These are phyloP conservation scores for Mitragyna speciosa DNA, from an alignment of 257 asterid species.

Conservation along the genomic window DNA sequence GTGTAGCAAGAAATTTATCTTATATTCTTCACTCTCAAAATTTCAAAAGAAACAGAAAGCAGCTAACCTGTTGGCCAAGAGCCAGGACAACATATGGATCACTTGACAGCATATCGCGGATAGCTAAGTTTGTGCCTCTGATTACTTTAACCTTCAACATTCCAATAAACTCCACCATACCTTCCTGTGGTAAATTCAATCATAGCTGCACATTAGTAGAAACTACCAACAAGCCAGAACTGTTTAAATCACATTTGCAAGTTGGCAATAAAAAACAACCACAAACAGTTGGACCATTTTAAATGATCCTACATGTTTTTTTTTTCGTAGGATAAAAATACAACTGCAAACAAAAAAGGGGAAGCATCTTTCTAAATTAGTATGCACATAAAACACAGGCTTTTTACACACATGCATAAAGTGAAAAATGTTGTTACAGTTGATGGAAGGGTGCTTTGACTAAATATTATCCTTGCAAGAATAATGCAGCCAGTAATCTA, in stretches of 20 bases:
- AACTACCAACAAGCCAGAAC: neutral
- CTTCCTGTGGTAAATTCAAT: slow-evolving; percentile 57
- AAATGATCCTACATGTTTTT: neutral
- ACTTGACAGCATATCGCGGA: slow-evolving; percentile 90
- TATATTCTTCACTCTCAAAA: neutral
- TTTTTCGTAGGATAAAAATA: neutral
- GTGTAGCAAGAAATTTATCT: neutral
- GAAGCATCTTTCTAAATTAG: neutral
- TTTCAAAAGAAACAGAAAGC: neutral
- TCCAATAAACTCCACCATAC: slow-evolving; percentile 93
- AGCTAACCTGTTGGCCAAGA: slow-evolving; percentile 84
- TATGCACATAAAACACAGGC: neutral
- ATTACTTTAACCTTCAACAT: slow-evolving; percentile 73
- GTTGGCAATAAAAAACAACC: slow-evolving; percentile 1
- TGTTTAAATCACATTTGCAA: neutral
- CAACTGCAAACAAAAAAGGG: neutral
- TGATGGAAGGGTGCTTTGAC: neutral
- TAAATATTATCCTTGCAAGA: neutral
- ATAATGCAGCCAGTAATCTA: neutral
- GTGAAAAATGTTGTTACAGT: neutral
- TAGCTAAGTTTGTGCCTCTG: slow-evolving; percentile 80
- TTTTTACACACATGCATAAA: neutral
- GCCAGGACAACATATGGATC: slow-evolving; percentile 89
- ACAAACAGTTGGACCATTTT: neutral
- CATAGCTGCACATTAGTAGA: slow-evolving; percentile 18